Base-by-base conservation (phyloP, 148 eudicot species). In the Amaranthus cruentus region DNA sequence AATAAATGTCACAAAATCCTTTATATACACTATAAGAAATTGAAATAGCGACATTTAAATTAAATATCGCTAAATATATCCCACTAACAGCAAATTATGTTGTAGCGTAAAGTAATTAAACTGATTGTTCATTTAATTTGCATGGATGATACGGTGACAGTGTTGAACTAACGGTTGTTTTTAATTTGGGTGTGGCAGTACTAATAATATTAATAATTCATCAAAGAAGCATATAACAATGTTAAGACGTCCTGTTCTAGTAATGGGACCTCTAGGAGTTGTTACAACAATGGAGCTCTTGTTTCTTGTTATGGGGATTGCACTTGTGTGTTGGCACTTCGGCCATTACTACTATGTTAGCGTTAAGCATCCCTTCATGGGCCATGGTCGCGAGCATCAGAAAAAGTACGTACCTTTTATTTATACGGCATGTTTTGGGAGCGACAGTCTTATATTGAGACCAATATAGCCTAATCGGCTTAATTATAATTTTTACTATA, bases 201-300 rank as follows among this genome's bases (percentile, higher is more conserved):
- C 42, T 18, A 51, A 14, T 49, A 50, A 82, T 18, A 51, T 8
- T 49, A 50, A 82, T 66, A 28, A 43, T 49, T 58, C 60, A 42
- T 15, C 52, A 55, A 64, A 68, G 66, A 64, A 66, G 57, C 73
- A 58, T 21, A 59, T 81, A 60, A 55, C 76, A 62, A 21, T 46
- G 28, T 74, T 80, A 70, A 79, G 72, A 77, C 81, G 86, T 3
- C 86, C 88, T 1, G 63, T 81, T n/a, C 70, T 83, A 9, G 87
- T 83, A 67, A 60, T 81, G 66, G 81, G 79, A 54, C 88, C 88
- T 69, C 59, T 86, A 15, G 89, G 89, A 57, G 83, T 86, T 4
- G 70, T 82, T 46, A 79, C 83, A 47, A 14, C 71, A 61, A 72
- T 74, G 75, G 89, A 86, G 84, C 83, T 86, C 15, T 56, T 68